Conservation (phyloP, 257 asterid genomes). For the Fraxinus anomala region DNA sequence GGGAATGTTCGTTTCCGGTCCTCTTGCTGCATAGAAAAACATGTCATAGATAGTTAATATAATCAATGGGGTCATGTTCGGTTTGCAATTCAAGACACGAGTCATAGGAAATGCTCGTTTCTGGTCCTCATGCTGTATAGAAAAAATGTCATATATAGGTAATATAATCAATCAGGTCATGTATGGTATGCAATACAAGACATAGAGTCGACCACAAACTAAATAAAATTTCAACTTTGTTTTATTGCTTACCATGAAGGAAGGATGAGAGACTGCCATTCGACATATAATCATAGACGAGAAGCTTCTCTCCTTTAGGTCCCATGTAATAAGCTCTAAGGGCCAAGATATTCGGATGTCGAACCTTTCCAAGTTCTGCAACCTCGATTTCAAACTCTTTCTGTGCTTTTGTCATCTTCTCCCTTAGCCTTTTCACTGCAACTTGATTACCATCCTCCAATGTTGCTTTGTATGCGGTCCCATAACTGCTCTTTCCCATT, state of each 20-base stretch:
- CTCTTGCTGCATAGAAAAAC: slow-evolving; percentile 40
- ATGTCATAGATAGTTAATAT: neutral
- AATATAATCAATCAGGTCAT: neutral
- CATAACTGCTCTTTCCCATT: slow-evolving; percentile 86
- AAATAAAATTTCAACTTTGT: neutral
- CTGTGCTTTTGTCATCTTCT: slow-evolving; percentile 79
- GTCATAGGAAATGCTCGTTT: too few relatives aligned
- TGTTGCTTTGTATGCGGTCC: slow-evolving; percentile 90
- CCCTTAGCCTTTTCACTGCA: slow-evolving; percentile 85
- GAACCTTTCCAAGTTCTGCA: slow-evolving; percentile 72
- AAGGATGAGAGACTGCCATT: slow-evolving; percentile 93
- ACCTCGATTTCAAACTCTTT: slow-evolving; percentile 85
- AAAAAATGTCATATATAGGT: neutral
- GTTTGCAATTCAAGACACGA: neutral
- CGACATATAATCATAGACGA: slow-evolving; percentile 80
- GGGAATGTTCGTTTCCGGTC: slow-evolving; percentile 49
- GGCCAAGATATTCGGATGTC: slow-evolving; percentile 71
- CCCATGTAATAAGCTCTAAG: slow-evolving; percentile 90
- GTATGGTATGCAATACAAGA: neutral
- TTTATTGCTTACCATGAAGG: slow-evolving; percentile 67
- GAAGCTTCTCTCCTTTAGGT: slow-evolving; percentile 98
- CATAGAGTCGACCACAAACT: neutral
- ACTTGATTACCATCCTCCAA: slow-evolving; percentile 78
- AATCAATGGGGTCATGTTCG: neutral
- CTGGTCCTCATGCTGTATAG: too few relatives aligned